Base-by-base conservation (phyloP, 768 basidiomycete species). In the Boletellus ananiceps region DNA sequence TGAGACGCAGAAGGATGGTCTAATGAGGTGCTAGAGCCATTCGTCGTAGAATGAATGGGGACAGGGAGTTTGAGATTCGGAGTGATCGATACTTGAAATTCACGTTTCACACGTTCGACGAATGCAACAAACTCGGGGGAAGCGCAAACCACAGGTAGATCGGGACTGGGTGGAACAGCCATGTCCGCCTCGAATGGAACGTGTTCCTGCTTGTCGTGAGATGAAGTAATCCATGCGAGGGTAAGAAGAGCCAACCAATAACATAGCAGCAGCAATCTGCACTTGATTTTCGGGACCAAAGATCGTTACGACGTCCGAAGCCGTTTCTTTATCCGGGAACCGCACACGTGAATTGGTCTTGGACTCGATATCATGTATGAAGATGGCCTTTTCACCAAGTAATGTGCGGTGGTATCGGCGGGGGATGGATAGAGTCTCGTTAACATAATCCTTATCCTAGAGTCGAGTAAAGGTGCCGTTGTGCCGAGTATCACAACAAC, bases 271-370 rank as follows among this genome's bases (percentile, higher is more conserved):
- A 19, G 95, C 93, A 58, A 97, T 96, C 65, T 94, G 92, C 12
- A 96, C 91, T 65, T 98, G 95, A 54, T 84, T 90, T 68, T 98
- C 94, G 12, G 95, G 95, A 2, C 95, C 95, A 65, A 92, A 97
- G 58, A 98, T 91, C n/a, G 83, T 86, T 37, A 98, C 90, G 15
- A 93, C 79, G 64, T 99, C 95, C 47, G 90, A 88, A n/a, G 93
- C 92, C 1, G 81, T 82, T 69, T 93, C 92, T 67, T 93, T 93
- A 70, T 91, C 90, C 8, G 93, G 93, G 77, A 95, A 94, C 39
- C 85, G 79, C 49, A 99, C 88, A 32, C 80, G 82, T 32, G 91
- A 96, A 63, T 95, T 96, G 11, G 94, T 97, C 76, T 97, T 97
- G 37, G 80, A 79, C 70, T 98, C 94, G 59, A 98, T 97, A 65